Conservation (phyloP, 2,329 filamentous ascomycete species). For the Ophiostoma ips region DNA sequence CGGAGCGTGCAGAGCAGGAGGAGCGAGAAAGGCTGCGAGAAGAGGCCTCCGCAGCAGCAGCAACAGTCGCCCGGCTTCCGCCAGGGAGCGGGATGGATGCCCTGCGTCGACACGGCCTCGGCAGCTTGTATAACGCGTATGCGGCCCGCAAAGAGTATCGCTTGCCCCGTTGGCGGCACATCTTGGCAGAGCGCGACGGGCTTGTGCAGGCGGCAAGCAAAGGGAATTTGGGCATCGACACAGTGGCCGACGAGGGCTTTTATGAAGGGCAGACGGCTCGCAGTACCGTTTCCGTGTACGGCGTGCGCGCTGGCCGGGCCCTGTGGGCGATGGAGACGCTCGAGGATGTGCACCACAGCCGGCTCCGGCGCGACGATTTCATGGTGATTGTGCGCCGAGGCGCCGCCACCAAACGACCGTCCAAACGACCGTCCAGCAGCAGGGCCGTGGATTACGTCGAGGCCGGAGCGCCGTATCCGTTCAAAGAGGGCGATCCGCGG, state of each 20-base stretch:
- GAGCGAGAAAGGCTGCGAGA: neutral
- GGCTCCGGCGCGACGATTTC: conserved; percentile 11
- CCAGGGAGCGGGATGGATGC: neutral
- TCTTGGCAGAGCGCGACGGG: conserved; percentile 10
- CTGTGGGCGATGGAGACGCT: conserved; percentile 20
- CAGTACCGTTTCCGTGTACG: conserved; percentile 33
- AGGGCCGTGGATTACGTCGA: neutral
- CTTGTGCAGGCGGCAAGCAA: neutral
- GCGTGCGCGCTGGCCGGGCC: conserved; percentile 42
- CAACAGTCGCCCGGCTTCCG: neutral
- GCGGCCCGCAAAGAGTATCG: conserved; percentile 10
- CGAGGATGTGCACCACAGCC: conserved; percentile 11
- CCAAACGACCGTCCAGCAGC: neutral
- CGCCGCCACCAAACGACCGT: neutral
- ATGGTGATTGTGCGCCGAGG: conserved; percentile 13
- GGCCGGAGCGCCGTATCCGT: conserved; percentile 6
- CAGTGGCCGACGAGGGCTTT: conserved; percentile 9
- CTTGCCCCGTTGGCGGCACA: conserved; percentile 11
- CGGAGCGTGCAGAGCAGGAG: conserved; percentile 3
- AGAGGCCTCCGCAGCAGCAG: neutral
- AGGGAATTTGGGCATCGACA: neutral
- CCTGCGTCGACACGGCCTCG: conserved; percentile 4
- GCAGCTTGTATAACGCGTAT: conserved; percentile 9
- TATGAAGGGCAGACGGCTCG: conserved; percentile 23
- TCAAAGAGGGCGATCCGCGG: conserved; percentile 11